These are phyloP conservation scores for Cladosporium sp. DNA, from an alignment of 2,329 filamentous ascomycete genomes.

Conservation along the genomic window DNA sequence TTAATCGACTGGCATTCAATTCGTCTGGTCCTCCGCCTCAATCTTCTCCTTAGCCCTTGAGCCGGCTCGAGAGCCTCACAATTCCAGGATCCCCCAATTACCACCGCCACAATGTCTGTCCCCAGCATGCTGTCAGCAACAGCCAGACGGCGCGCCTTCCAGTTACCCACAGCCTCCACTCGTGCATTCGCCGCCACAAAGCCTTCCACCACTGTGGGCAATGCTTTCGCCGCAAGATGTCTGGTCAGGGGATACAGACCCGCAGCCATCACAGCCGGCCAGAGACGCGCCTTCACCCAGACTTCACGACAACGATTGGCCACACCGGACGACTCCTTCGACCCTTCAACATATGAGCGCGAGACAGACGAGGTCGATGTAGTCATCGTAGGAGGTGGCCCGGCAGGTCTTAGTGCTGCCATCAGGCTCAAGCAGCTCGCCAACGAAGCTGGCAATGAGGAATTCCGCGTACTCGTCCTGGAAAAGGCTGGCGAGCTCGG, in stretches of 20 bases:
- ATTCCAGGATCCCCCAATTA: neutral
- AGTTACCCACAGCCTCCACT: constrained; percentile 16
- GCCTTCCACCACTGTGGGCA: constrained; percentile 10
- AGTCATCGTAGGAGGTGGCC: constrained; percentile 94
- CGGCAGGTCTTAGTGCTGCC: constrained; percentile 86
- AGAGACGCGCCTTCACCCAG: constrained; percentile 37
- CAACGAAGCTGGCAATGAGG: constrained; percentile 91
- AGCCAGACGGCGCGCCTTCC: constrained; percentile 26
- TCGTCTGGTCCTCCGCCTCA: constrained; percentile 6
- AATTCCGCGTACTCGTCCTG: constrained; percentile 87
- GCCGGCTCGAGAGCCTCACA: constrained; percentile 2
- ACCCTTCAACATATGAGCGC: constrained; percentile 66
- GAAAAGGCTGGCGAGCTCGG: constrained; percentile 96
- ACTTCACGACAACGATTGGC: constrained; percentile 38
- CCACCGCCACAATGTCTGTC: constrained; percentile 27
- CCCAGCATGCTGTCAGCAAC: constrained; percentile 28
- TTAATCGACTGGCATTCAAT: constrained; percentile 3
- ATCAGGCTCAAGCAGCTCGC: constrained; percentile 95
- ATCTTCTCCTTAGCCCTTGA: neutral
- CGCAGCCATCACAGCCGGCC: constrained; percentile 38
- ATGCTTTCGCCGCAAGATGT: constrained; percentile 29
- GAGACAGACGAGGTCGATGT: constrained; percentile 95
- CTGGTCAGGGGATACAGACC: constrained; percentile 34
- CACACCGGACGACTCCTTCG: constrained; percentile 45
- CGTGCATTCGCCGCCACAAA: constrained; percentile 23